Conservation (phyloP, 2,329 filamentous ascomycete species). For the Exserohilum turcica region DNA sequence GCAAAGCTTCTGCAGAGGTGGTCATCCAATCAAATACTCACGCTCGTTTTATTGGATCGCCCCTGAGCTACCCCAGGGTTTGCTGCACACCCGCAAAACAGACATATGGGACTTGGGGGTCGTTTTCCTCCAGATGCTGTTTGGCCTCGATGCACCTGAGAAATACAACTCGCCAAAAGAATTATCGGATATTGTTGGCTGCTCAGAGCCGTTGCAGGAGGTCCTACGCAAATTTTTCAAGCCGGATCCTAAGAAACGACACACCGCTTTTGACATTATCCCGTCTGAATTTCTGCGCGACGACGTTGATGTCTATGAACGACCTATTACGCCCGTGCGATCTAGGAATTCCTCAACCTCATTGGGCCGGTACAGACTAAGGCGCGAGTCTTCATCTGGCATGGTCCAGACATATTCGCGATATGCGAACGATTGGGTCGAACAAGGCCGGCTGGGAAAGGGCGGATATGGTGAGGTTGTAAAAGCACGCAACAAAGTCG, state of each 20-base stretch:
- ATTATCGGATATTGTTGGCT: conserved; percentile 70
- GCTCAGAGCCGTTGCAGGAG: conserved; percentile 78
- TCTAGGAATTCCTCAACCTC: conserved; percentile 48
- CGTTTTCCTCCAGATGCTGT: conserved; percentile 90
- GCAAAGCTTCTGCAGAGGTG: conserved; percentile 58
- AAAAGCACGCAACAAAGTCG: conserved; percentile 90
- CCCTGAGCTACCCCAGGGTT: conserved; percentile 71
- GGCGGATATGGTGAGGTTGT: conserved; percentile 97
- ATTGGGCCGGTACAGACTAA: conserved; percentile 37
- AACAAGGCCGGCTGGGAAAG: conserved; percentile 85
- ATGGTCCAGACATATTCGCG: conserved; percentile 63
- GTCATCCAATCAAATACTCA: conserved; percentile 62
- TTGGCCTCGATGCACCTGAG: conserved; percentile 76
- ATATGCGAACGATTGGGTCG: conserved; percentile 87
- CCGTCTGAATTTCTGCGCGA: conserved; percentile 62
- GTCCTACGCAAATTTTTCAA: conserved; percentile 85
- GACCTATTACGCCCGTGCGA: conserved; percentile 39
- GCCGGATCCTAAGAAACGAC: conserved; percentile 79
- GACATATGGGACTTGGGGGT: conserved; percentile 96
- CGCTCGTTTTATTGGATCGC: conserved; percentile 84
- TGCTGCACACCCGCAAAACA: conserved; percentile 69
- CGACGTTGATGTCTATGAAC: conserved; percentile 52
- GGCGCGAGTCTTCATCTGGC: conserved; percentile 45
- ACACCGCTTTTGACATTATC: conserved; percentile 76
- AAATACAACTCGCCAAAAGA: conserved; percentile 80